A percentile compares a stretch with the other conserved stretches of the same genome.
These are phyloP conservation scores for Benincasa hispida DNA, from an alignment of 306 rosid species.

Conservation along the genomic window DNA sequence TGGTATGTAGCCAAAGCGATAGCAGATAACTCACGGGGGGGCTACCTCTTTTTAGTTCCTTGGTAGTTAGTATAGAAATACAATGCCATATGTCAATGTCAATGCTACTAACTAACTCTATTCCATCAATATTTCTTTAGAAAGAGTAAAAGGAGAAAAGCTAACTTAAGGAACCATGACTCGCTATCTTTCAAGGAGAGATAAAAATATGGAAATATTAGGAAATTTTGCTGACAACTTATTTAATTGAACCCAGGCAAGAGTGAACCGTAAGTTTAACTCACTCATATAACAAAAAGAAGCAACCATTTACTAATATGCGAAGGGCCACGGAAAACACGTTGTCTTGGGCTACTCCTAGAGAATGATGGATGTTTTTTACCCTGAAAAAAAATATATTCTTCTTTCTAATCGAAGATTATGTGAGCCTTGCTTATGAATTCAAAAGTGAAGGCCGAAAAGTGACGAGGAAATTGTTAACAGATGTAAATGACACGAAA, in stretches of 20 bases:
- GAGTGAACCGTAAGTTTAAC: not conserved
- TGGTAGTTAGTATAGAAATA: not conserved
- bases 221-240: not conserved
- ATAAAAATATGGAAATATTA: not conserved
- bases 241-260: not conserved
- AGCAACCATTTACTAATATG: not conserved
- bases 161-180: not conserved
- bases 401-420: not conserved
- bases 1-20: not conserved
- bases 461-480: not conserved
- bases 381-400: not conserved
- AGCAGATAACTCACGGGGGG: not conserved
- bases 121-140: not conserved
- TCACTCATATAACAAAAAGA: not conserved
- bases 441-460: not conserved
- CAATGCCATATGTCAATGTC: not conserved
- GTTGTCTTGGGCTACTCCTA: not conserved
- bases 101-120: not conserved
- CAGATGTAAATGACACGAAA: not conserved
- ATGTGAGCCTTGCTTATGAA: not conserved
- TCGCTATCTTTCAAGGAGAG: not conserved
- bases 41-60: not conserved
- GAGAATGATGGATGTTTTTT: not conserved
- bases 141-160: not conserved
- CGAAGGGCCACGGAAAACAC: not conserved